Conservation (phyloP, 2,329 filamentous ascomycete species). For the Calonectria leucothoes region DNA sequence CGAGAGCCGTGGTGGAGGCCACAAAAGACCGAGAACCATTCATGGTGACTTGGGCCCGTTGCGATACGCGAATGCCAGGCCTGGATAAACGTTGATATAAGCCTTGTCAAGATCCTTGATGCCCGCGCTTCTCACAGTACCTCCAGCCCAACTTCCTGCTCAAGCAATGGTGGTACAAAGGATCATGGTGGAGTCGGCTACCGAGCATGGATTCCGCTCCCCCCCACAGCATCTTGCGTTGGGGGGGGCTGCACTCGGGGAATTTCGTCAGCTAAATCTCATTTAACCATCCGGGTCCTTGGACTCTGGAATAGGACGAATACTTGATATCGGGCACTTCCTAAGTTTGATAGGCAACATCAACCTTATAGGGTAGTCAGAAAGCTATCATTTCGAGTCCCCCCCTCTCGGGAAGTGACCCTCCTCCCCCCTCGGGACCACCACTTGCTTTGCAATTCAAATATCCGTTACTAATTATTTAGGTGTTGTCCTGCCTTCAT, state of each 20-base stretch:
- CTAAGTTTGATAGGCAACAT: conserved; percentile 70
- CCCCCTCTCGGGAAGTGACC: not conserved
- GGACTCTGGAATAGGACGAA: conserved; percentile 75
- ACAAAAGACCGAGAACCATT: conserved; percentile 76
- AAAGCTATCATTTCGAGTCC: not conserved
- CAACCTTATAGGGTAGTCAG: conserved; percentile 76
- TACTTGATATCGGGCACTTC: conserved; percentile 66
- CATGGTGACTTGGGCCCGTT: conserved; percentile 70
- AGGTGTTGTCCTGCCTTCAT: not conserved
- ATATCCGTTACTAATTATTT: not conserved
- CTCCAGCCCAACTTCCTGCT: conserved; percentile 55
- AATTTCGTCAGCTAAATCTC: conserved; percentile 71
- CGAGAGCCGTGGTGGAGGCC: conserved; percentile 69
- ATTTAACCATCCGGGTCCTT: conserved; percentile 53
- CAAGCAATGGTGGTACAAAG: conserved; percentile 51
- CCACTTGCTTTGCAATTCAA: conserved; percentile 28
- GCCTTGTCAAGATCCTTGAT: conserved; percentile 57
- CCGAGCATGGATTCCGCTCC: conserved; percentile 53
- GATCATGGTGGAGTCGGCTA: conserved; percentile 54
- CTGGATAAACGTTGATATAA: conserved; percentile 69
- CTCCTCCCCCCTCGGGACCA: not conserved
- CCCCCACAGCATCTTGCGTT: conserved; percentile 62
- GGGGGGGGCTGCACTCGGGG: conserved; percentile 75
- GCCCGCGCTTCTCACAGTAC: conserved; percentile 71
- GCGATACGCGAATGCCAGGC: conserved; percentile 66